Base-by-base conservation (phyloP, 2,329 filamentous ascomycete genomes). In the Coniella vitis region DNA sequence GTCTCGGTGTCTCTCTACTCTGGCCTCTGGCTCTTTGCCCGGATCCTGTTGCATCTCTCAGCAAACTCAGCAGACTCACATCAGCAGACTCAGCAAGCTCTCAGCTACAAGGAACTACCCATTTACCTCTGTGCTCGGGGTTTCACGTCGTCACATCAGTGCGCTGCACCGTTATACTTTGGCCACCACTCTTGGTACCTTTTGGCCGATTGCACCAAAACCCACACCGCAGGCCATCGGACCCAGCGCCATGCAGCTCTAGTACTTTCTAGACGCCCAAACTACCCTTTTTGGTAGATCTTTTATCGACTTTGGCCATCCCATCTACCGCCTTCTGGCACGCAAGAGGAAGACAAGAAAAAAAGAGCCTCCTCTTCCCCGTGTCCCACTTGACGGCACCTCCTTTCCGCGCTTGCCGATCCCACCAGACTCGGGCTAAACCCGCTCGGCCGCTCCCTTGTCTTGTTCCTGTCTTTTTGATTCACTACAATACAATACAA, bases 361-460 rank as follows among this genome's bases (percentile, higher is more conserved):
- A 10, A 29, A 29, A 29, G 29, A 49, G 32, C 20, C 48, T 46
- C 40, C 41, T 21, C 31, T 25, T 37, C 40, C 43, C 38, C 39
- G 38, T 45, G 45, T 51, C 43, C 49, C 49, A 51, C 49, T 44
- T 40, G 36, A 45, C 49, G 49, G 49, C 49, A 45, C 40, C 39
- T 31, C 29, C 38, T 44, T 47, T 39, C 44, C 44, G 48, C 38
- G 20, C 44, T 20, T 45, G 43, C 25, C 34, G 43, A 37, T 45
- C 43, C 29, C 7, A n/a, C 16, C 32, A 35, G 10, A 29, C 25
- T 29, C 25, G 10, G 25, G 10, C 41, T 25, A 38, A 29, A 4
- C 10, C 17, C 20, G 10, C 19, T 40, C 21, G 13, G 38, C 38
- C 14, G 20, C 21, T 35, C 32, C 40, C 25, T 43, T 20, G 31